These are phyloP conservation scores for Yarrowia sp. DNA, from an alignment of 805 yeast species.

Conservation along the genomic window DNA sequence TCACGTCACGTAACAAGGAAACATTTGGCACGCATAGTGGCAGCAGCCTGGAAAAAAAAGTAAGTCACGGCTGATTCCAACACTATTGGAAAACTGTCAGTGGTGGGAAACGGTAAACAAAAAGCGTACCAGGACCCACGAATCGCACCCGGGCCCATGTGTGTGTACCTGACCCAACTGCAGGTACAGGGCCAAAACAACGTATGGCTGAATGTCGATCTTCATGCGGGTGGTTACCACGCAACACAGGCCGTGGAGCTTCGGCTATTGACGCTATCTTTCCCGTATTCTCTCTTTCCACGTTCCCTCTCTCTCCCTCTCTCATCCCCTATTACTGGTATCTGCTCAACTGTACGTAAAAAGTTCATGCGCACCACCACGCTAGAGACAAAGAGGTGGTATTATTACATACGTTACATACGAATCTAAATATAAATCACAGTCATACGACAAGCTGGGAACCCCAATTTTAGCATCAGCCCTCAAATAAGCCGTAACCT, in stretches of 20 bases:
- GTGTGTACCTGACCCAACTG: slow-evolving; percentile 14
- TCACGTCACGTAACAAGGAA: slow-evolving; percentile 7
- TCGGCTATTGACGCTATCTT: too few species aligned
- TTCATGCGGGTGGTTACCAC: too few species aligned
- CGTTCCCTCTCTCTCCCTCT: not conserved
- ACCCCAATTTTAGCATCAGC: too few species aligned
- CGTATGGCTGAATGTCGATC: not conserved
- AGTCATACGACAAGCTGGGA: not conserved
- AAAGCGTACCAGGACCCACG: too few species aligned
- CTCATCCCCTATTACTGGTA: not conserved
- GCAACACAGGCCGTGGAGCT: too few species aligned
- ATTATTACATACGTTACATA: not conserved
- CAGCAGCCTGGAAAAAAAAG: not conserved
- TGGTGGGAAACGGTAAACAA: too few species aligned
- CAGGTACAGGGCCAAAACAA: not conserved
- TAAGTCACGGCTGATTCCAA: not conserved
- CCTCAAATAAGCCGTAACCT: too few species aligned
- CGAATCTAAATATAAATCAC: slow-evolving; percentile 3
- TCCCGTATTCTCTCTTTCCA: too few species aligned
- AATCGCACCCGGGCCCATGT: not conserved
- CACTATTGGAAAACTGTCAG: not conserved
- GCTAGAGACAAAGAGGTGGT: not conserved
- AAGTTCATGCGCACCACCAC: not conserved
- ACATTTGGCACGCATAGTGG: slow-evolving; percentile 1
- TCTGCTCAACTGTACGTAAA: not conserved